These are phyloP conservation scores for Leccinum disarticulatum DNA, from an alignment of 768 basidiomycete species.

Conservation along the genomic window DNA sequence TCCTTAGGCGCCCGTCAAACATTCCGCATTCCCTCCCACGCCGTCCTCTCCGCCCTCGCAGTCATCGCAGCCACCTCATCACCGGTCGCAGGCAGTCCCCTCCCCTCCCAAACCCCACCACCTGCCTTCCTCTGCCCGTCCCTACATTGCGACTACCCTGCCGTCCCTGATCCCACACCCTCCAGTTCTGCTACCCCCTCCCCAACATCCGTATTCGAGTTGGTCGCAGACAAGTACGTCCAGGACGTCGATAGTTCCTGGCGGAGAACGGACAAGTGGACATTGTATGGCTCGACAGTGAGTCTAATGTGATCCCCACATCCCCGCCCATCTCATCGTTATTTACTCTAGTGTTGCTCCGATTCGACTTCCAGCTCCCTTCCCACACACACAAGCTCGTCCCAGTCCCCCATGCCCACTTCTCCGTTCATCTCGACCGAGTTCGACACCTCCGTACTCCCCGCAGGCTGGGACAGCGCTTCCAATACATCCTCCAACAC, in stretches of 20 bases:
- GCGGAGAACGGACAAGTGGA: conserved; percentile 55
- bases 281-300: conserved; percentile 70
- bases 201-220: neutral
- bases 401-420: conserved; percentile 14
- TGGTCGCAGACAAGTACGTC: conserved; percentile 56
- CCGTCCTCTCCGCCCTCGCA: conserved; percentile 56
- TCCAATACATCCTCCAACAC: conserved; percentile 14
- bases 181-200: conserved; percentile 15
- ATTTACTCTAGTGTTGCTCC: conserved; percentile 19
- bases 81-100: conserved; percentile 47
- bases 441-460: conserved; percentile 37
- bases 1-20: conserved; percentile 1
- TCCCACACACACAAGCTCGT: conserved; percentile 1
- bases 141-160: conserved; percentile 24
- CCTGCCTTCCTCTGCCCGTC: conserved; percentile 65
- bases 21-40: conserved; percentile 42
- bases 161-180: neutral
- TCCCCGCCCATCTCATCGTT: neutral
- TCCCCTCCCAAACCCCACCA: conserved; percentile 36
- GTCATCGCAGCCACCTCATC: conserved; percentile 51
- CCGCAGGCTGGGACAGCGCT: conserved; percentile 51
- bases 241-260: conserved; percentile 55
- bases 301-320: conserved; percentile 32
- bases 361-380: conserved; percentile 8
- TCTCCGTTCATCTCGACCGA: conserved; percentile 16